Evolutionary conservation across 1,139 yeast species (phyloP), one percentile per base, ranked within the genome.

Genomic region (Tardiomyces depauwii): DNA sequence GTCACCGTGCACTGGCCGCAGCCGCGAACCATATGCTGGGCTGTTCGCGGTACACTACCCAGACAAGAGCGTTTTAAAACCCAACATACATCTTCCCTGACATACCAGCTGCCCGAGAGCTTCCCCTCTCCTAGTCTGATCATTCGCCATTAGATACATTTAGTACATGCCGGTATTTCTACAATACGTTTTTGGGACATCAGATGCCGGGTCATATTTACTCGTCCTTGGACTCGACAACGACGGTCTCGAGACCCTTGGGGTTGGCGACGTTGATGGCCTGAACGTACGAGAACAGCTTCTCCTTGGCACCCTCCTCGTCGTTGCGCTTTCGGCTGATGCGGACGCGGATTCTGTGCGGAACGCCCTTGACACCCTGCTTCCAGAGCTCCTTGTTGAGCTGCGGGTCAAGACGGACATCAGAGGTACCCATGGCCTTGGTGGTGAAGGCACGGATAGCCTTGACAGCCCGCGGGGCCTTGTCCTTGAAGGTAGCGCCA

Each of bases 301-400:
- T 88, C 78, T 88, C 93, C 82, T 85, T 85, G 68, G 98, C 97
- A 72, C 88, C 91, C 80, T 93, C 98, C 79, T 91, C 98, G 74
- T 93, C 97, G 80, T 91, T 91, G 81, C 97, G 87, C 91, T 85
- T 91, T 87, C 98, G 89, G 57, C 97, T 88, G 77, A 93, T 89
- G 80, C 96, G 89, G 73, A 93, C 81, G 80, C 99, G 88, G 76
- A 93, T 72, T 82, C 96, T 89, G 85, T 77, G 78, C 73, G 95
- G 95, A 67, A 87, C 95, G 77, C 96, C 96, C 82, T 89, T 91
- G 77, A 93, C 83, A 79, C 99, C 99, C 79, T 95, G 88, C 76
- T 87, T 85, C 98, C 98, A 93, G 77, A 93, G 79, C 72, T 84
- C 94, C 75, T 89, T 93, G 84, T 93, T 93, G 76, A 93, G 80